phyloP scores from a whole-genome alignment of 106 monocot species.

The Cymbidium sinense region DNA sequence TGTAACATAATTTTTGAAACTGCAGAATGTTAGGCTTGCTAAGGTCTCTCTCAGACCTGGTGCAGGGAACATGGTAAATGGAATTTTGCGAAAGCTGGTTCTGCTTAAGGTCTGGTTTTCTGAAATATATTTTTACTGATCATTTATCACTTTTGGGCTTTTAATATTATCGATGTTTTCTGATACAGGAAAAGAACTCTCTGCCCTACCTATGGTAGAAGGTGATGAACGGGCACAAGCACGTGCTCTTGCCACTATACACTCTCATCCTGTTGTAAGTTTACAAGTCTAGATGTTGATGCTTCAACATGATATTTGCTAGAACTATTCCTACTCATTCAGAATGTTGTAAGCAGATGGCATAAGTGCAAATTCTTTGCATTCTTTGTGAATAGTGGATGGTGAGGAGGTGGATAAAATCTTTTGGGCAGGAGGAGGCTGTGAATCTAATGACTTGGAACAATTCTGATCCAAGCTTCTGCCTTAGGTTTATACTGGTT shows the following conservation, averaged over 20 bases:
- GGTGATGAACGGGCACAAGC: conserved; percentile 96
- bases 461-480: conserved; percentile 73
- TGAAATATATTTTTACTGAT: not conserved
- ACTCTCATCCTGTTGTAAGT: conserved; percentile 99
- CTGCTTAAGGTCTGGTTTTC: conserved; percentile 47
- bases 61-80: conserved; percentile 98
- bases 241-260: conserved; percentile 84
- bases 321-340: conserved; percentile 1
- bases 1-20: conserved; percentile 14
- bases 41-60: conserved; percentile 89
- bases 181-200: conserved; percentile 60
- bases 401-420: conserved; percentile 93
- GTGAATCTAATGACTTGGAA: conserved; percentile 88
- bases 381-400: conserved; percentile 68
- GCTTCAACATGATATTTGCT: not conserved
- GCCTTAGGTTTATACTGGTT: conserved; percentile 50
- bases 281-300: conserved; percentile 7
- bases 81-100: conserved; percentile 72
- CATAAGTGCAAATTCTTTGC: not conserved
- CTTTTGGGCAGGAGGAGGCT: conserved; percentile 68
- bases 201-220: conserved; percentile 84
- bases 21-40: conserved; percentile 92
- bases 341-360: not conserved
- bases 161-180: conserved; percentile 8
- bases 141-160: not conserved